Conservation (phyloP, 1,284 basidiomycete genomes). For the Pyrrhoderma noxium region DNA sequence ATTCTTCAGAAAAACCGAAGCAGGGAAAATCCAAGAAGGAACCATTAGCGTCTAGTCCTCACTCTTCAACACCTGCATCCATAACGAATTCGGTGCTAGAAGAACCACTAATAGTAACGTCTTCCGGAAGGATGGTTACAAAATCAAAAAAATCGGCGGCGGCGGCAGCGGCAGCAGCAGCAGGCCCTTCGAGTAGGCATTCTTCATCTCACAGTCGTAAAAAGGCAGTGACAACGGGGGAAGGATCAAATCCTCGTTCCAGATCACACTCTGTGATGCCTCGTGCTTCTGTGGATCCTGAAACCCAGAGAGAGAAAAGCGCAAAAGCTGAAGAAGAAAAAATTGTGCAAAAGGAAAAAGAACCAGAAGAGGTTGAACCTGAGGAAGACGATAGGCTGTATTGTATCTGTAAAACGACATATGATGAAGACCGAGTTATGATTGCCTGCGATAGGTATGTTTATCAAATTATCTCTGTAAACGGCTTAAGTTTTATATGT, state of each 20-base stretch:
- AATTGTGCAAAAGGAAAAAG: conserved; percentile 4
- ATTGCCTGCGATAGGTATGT: conserved; percentile 81
- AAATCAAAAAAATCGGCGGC: conserved; percentile 22
- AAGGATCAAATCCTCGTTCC: conserved; percentile 37
- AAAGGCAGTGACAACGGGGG: conserved; percentile 23
- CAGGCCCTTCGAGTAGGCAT: conserved; percentile 13
- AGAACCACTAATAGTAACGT: conserved; percentile 9
- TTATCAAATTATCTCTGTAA: conserved; percentile 19
- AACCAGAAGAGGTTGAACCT: conserved; percentile 44
- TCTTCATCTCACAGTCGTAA: conserved; percentile 24
- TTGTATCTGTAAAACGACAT: conserved; percentile 74
- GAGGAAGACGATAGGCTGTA: conserved; percentile 72
- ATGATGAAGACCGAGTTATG: conserved; percentile 79
- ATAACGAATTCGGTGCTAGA: not conserved
- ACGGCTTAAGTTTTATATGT: not conserved
- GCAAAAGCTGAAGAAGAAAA: conserved; percentile 33
- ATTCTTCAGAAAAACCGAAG: conserved; percentile 8
- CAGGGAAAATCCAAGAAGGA: conserved; percentile 8
- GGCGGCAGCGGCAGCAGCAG: conserved; percentile 19
- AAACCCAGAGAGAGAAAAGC: conserved; percentile 25
- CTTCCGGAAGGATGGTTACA: conserved; percentile 17
- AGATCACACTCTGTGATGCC: conserved; percentile 65
- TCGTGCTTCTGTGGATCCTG: conserved; percentile 33
- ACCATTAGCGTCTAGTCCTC: conserved; percentile 1
- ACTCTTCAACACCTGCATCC: not conserved